Conservation (phyloP, 306 rosid species). For the Glycine tomentella region DNA sequence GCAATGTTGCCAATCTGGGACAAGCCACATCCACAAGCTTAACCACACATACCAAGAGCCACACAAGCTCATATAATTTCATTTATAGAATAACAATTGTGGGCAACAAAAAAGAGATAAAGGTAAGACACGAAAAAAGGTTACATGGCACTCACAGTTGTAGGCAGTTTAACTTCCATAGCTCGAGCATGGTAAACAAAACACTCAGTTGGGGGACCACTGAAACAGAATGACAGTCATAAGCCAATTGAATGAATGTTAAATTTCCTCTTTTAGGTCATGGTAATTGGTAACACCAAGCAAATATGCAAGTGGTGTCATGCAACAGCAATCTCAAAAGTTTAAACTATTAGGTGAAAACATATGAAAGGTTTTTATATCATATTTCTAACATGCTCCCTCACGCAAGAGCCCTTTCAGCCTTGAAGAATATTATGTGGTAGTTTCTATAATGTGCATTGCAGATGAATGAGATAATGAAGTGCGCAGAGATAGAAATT, state of each 20-base stretch:
- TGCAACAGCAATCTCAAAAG: not conserved
- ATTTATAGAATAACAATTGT: conserved; percentile 26
- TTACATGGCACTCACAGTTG: conserved; percentile 52
- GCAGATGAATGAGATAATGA: conserved; percentile 4
- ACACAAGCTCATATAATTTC: conserved; percentile 11
- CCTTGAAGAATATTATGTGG: not conserved
- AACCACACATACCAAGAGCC: conserved; percentile 6
- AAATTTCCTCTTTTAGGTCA: conserved; percentile 31
- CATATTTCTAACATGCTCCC: not conserved
- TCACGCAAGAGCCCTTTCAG: not conserved
- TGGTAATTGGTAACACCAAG: conserved; percentile 15
- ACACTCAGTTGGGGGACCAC: conserved; percentile 98
- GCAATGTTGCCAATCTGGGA: conserved; percentile 22
- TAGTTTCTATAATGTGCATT: conserved; percentile 22
- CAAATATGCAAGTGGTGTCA: conserved; percentile 21
- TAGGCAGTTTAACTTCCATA: conserved; percentile 68
- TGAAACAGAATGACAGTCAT: conserved; percentile 57
- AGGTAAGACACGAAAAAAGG: conserved; percentile 3
- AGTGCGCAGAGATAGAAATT: conserved; percentile 33
- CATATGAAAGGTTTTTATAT: not conserved
- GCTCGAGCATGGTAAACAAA: conserved; percentile 94
- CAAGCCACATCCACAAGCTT: conserved; percentile 16
- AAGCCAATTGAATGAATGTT: conserved; percentile 42
- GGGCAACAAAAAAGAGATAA: conserved; percentile 7
- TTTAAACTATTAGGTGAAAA: not conserved